Conservation (phyloP, 495 filamentous ascomycete species). For the Bacidia gigantensis region DNA sequence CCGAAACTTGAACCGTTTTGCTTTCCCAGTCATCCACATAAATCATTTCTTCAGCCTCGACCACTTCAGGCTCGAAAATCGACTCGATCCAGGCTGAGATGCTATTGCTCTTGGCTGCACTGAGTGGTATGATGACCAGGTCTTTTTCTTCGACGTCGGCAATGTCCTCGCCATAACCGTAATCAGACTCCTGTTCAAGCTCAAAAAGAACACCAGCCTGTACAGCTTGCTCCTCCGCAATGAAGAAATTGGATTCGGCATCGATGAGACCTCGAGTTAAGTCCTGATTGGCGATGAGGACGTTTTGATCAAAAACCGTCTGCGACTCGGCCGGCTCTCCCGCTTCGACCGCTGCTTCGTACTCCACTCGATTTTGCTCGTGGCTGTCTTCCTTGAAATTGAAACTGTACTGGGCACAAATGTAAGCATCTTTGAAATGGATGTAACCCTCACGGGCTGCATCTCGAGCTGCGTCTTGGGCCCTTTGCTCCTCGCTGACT, state of each 20-base stretch:
- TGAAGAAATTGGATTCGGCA: conserved; percentile 1
- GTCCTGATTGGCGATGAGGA: not conserved
- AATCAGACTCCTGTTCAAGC: not conserved
- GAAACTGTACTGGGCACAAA: too few species aligned
- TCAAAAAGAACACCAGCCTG: conserved; percentile 1
- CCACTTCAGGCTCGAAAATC: not conserved
- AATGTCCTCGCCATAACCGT: not conserved
- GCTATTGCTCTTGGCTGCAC: not conserved
- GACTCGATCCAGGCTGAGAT: conserved; percentile 8
- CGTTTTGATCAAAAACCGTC: not conserved
- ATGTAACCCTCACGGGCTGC: too few species aligned
- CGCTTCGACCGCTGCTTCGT: not conserved
- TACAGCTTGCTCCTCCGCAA: not conserved
- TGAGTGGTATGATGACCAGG: not conserved
- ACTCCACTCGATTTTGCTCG: not conserved
- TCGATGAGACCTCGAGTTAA: not conserved
- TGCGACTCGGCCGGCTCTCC: not conserved
- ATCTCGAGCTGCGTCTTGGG: not conserved
- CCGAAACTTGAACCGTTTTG: conserved; percentile 5
- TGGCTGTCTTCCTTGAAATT: not conserved
- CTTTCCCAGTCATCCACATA: conserved; percentile 11
- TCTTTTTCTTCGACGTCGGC: not conserved
- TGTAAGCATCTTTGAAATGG: too few species aligned
- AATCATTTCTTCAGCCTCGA: not conserved
- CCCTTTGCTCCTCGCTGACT: too few species aligned